Percentiles rank a stretch among this genome's conserved stretches.
Conservation (phyloP, 768 basidiomycete genomes). For the Pseudohyphozyma bogoriensis region DNA sequence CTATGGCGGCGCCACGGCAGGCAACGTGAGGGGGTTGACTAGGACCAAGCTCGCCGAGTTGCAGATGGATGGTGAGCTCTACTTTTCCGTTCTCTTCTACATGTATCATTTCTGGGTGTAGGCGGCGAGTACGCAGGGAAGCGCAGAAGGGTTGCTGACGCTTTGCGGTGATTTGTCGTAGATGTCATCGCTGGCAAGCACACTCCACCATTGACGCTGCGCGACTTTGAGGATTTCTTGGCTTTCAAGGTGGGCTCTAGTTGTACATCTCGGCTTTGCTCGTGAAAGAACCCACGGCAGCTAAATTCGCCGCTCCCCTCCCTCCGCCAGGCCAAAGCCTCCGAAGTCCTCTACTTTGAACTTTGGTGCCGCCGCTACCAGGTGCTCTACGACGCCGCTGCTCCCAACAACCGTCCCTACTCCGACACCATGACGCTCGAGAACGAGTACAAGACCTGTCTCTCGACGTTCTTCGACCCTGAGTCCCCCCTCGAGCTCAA, state of each 20-base stretch:
- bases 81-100: conserved; percentile 44
- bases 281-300: too few relatives aligned
- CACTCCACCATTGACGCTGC: too few relatives aligned
- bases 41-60: not conserved
- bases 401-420: not conserved
- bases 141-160: conserved; percentile 38
- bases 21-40: not conserved
- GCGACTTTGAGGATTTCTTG: too few relatives aligned
- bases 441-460: conserved; percentile 12
- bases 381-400: conserved; percentile 1
- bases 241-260: too few relatives aligned
- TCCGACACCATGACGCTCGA: conserved; percentile 11
- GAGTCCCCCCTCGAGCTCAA: conserved; percentile 22
- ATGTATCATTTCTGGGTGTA: conserved; percentile 48
- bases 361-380: conserved; percentile 18
- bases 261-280: too few relatives aligned
- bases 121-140: conserved; percentile 46
- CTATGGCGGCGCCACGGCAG: conserved; percentile 32
- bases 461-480: conserved; percentile 17
- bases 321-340: too few relatives aligned
- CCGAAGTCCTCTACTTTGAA: conserved; percentile 6
- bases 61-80: too few relatives aligned
- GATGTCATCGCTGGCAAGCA: not conserved
- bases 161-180: conserved; percentile 7
- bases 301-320: too few relatives aligned